Conservation (phyloP, 2,329 filamentous ascomycete genomes). For the Neospermospora avenae region DNA sequence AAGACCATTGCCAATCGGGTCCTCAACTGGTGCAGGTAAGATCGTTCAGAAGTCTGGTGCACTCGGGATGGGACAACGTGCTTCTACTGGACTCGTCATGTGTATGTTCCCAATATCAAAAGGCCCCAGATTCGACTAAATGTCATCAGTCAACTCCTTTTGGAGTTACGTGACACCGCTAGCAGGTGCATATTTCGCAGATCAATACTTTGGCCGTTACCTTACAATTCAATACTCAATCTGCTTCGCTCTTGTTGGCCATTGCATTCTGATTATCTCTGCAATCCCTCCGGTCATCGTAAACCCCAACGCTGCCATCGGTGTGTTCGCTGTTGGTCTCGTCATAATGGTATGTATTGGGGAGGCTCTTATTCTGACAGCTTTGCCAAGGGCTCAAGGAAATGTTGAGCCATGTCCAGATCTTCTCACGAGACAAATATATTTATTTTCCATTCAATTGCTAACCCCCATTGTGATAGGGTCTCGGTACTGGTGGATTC, state of each 20-base stretch:
- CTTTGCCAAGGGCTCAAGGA: no score
- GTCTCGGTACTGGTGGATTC: slow-evolving; percentile 44
- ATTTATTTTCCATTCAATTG: no score
- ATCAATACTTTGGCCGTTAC: slow-evolving; percentile 57
- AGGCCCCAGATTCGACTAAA: background rate
- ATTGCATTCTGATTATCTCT: slow-evolving; percentile 51
- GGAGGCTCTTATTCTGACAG: no score
- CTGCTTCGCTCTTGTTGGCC: slow-evolving; percentile 45
- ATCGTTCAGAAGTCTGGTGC: slow-evolving; percentile 37
- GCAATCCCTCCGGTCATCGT: slow-evolving; percentile 46
- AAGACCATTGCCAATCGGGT: slow-evolving; percentile 41
- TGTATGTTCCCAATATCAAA: slow-evolving; percentile 35
- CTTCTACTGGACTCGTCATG: slow-evolving; percentile 47
- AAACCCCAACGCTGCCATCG: slow-evolving; percentile 41
- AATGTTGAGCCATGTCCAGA: no score
- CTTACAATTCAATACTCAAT: slow-evolving; percentile 53
- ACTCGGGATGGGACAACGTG: slow-evolving; percentile 46
- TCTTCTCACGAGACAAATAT: no score
- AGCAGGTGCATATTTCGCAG: slow-evolving; percentile 53
- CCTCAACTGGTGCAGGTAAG: slow-evolving; percentile 42
- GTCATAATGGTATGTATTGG: no score
- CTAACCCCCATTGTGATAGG: no score
- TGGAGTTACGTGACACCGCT: slow-evolving; percentile 41
- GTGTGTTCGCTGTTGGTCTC: slow-evolving; percentile 48
- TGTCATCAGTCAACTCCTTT: slow-evolving; percentile 29